These are phyloP conservation scores for Wickerhamiella australiensis DNA, from an alignment of 805 yeast genomes.

Conservation along the genomic window DNA sequence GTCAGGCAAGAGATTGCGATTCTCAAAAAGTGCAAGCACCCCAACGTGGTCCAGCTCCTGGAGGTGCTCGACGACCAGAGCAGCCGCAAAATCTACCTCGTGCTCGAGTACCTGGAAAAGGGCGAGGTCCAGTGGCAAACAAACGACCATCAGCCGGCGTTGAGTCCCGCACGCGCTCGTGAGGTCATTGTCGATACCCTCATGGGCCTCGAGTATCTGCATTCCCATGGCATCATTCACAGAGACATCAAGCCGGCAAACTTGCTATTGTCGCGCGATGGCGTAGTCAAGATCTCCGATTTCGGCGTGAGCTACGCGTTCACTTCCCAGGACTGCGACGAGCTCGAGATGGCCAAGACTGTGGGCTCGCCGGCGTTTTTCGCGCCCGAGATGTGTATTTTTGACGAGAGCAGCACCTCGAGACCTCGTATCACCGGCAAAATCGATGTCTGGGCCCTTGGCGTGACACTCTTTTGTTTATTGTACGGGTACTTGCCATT, in stretches of 20 bases:
- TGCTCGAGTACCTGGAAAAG: conserved; percentile 74
- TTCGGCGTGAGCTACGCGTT: conserved; percentile 85
- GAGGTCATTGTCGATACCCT: conserved; percentile 71
- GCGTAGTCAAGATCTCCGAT: conserved; percentile 83
- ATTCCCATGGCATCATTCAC: conserved; percentile 57
- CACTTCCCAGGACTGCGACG: conserved; percentile 39
- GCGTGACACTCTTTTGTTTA: conserved; percentile 80
- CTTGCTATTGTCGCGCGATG: conserved; percentile 54
- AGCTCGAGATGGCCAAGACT: conserved; percentile 80
- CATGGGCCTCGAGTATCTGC: conserved; percentile 80
- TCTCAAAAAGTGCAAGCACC: conserved; percentile 83
- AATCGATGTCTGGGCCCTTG: conserved; percentile 96
- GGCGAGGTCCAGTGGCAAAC: conserved; percentile 85
- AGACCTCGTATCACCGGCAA: conserved; percentile 46
- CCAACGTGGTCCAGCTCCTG: conserved; percentile 74
- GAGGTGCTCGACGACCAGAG: conserved; percentile 81
- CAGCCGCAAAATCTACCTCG: conserved; percentile 77
- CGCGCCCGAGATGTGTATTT: conserved; percentile 85
- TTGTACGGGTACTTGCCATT: conserved; percentile 84
- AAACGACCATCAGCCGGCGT: conserved; percentile 46
- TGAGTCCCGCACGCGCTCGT: conserved; percentile 55
- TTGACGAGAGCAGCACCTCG: conserved; percentile 25
- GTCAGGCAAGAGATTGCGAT: conserved; percentile 82
- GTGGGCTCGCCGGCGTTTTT: conserved; percentile 97
- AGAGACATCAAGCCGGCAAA: conserved; percentile 77